Percentiles rank a stretch among this genome's conserved stretches.
Conservation (phyloP, 257 asterid genomes). For the Paraleonurus japonicus region DNA sequence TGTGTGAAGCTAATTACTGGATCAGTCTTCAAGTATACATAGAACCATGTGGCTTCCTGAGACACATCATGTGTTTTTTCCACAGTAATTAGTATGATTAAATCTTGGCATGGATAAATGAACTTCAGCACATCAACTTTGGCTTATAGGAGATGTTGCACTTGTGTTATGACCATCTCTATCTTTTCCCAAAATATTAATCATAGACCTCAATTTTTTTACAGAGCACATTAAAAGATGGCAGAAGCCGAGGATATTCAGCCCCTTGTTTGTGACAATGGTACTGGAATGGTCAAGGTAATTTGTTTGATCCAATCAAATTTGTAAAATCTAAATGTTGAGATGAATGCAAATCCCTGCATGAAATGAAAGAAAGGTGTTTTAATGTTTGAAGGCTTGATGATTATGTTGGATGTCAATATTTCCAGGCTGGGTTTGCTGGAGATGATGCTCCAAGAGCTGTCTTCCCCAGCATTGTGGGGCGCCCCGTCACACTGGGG, state of each 20-base stretch:
- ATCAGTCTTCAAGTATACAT: background rate
- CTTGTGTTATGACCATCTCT: background rate
- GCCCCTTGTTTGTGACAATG: conserved; percentile 66
- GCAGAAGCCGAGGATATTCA: conserved; percentile 63
- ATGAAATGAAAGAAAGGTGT: background rate
- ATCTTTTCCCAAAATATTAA: background rate
- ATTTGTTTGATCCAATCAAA: background rate
- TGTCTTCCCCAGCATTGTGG: conserved; percentile 60
- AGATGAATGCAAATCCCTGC: background rate
- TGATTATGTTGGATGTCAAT: conserved; percentile 15
- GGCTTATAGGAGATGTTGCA: background rate
- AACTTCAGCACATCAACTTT: conserved; percentile 7
- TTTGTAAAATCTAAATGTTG: background rate
- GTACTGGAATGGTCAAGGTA: conserved; percentile 71
- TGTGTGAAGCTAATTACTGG: too few relatives aligned
- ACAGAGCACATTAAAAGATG: conserved; percentile 42
- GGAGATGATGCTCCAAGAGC: conserved; percentile 76
- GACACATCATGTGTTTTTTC: background rate
- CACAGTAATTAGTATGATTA: background rate
- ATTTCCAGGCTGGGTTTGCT: conserved; percentile 59
- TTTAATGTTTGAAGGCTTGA: background rate
- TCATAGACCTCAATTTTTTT: background rate
- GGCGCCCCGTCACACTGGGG: conserved; percentile 76
- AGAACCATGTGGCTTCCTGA: background rate
- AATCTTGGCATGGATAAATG: background rate